These are phyloP conservation scores for Akanthomyces dipterigenus DNA, from an alignment of 2,329 filamentous ascomycete species.

Conservation along the genomic window DNA sequence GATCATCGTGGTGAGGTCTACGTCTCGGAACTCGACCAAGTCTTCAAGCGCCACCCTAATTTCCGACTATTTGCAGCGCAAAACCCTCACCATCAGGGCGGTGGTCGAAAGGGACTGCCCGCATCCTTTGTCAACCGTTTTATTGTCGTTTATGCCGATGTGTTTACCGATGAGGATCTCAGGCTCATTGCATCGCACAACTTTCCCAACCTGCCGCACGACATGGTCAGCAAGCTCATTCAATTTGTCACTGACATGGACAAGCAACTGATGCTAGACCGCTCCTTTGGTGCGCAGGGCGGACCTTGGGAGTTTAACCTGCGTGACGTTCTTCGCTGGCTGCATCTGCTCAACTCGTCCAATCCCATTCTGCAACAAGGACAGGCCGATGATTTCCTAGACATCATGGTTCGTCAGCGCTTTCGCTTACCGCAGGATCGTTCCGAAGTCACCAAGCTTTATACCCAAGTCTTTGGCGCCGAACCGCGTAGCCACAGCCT, in stretches of 20 bases:
- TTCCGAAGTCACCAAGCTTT: constrained; percentile 57
- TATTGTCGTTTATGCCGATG: constrained; percentile 93
- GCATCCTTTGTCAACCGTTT: constrained; percentile 97
- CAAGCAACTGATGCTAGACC: constrained; percentile 55
- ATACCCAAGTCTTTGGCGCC: constrained; percentile 54
- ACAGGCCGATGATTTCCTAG: constrained; percentile 64
- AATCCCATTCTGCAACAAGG: constrained; percentile 56
- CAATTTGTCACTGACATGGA: constrained; percentile 77
- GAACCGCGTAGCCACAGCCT: constrained; percentile 53
- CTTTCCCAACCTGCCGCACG: constrained; percentile 56
- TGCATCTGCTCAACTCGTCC: constrained; percentile 52
- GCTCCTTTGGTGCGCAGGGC: constrained; percentile 53
- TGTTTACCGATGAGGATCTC: constrained; percentile 76
- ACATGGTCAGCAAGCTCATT: constrained; percentile 62
- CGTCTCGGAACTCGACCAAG: constrained; percentile 88
- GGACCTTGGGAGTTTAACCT: constrained; percentile 96
- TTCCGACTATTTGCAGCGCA: constrained; percentile 97
- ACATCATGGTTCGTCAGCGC: constrained; percentile 77
- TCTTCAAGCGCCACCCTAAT: constrained; percentile 79
- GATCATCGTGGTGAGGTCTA: constrained; percentile 96
- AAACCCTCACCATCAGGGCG: constrained; percentile 95
- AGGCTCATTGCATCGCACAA: constrained; percentile 72
- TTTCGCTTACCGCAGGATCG: constrained; percentile 72
- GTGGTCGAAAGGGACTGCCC: constrained; percentile 87
- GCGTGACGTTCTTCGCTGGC: constrained; percentile 82